These are phyloP conservation scores for Ophiostoma piceae DNA, from an alignment of 2,329 filamentous ascomycete genomes.

Conservation along the genomic window DNA sequence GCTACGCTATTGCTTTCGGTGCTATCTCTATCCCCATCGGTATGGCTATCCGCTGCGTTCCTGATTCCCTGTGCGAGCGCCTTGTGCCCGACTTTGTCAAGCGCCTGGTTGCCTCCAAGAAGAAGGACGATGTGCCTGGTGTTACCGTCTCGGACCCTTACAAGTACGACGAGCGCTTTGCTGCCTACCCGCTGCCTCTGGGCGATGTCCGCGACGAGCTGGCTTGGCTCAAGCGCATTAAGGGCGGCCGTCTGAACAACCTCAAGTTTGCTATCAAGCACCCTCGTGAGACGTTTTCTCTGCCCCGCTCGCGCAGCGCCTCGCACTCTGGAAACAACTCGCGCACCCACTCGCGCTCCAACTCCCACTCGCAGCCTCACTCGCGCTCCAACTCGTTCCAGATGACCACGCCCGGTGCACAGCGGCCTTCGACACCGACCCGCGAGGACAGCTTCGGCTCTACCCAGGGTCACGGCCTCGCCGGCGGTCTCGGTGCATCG, in stretches of 20 bases:
- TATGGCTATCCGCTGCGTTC: constrained; percentile 72
- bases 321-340: constrained; percentile 59
- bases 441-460: constrained; percentile 49
- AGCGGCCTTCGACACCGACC: constrained; percentile 58
- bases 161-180: constrained; percentile 49
- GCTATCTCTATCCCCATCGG: constrained; percentile 81
- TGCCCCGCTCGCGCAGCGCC: constrained; percentile 58
- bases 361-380: constrained; percentile 50
- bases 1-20: constrained; percentile 76
- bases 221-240: constrained; percentile 71
- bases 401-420: neutral
- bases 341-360: constrained; percentile 43
- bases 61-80: constrained; percentile 60
- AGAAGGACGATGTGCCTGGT: constrained; percentile 41
- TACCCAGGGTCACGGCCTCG: constrained; percentile 21
- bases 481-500: constrained; percentile 1
- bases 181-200: constrained; percentile 64
- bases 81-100: constrained; percentile 52
- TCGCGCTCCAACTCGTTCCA: constrained; percentile 53
- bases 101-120: constrained; percentile 36
- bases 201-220: constrained; percentile 75
- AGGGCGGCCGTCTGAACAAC: constrained; percentile 75
- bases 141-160: constrained; percentile 58
- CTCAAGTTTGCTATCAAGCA: constrained; percentile 73
- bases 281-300: constrained; percentile 63